Percentiles rank a stretch among this genome's conserved stretches.
These are phyloP conservation scores for Vitis rupestris DNA, from an alignment of 164 flowering plant genomes.

Conservation along the genomic window DNA sequence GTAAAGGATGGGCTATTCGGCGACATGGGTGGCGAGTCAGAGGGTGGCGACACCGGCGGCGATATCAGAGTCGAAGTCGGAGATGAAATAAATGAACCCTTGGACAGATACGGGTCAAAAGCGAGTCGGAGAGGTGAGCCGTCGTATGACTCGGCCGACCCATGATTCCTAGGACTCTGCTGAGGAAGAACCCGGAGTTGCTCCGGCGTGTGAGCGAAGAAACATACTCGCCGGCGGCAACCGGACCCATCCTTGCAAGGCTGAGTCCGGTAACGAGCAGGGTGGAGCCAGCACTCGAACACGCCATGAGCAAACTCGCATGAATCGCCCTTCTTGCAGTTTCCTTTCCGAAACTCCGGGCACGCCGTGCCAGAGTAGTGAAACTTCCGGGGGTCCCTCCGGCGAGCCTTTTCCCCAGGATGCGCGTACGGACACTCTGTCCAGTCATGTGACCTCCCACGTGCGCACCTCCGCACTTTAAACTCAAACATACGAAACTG, in stretches of 20 bases:
- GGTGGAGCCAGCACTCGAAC: conserved; percentile 78
- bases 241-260: conserved; percentile 62
- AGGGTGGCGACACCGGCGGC: conserved; percentile 39
- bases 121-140: conserved; percentile 26
- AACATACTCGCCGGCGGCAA: conserved; percentile 60
- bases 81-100: conserved; percentile 14
- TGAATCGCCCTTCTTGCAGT: conserved; percentile 50
- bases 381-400: conserved; percentile 56
- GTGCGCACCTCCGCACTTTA: conserved; percentile 56
- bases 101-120: conserved; percentile 20
- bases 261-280: conserved; percentile 70
- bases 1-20: conserved; percentile 18
- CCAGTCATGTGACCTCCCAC: conserved; percentile 75
- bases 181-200: conserved; percentile 52
- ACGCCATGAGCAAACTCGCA: conserved; percentile 75
- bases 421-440: conserved; percentile 77
- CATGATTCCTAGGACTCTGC: conserved; percentile 21
- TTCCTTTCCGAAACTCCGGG: conserved; percentile 64
- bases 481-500: conserved; percentile 72
- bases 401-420: conserved; percentile 75
- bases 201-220: conserved; percentile 68
- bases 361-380: conserved; percentile 61
- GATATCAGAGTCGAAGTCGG: conserved; percentile 31
- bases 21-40: conserved; percentile 49
- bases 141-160: conserved; percentile 18